A percentile compares a stretch with the other conserved stretches of the same genome.
phyloP scores from a whole-genome alignment of 2,329 filamentous ascomycete species.

The Ophiostoma himal-ulmi region DNA sequence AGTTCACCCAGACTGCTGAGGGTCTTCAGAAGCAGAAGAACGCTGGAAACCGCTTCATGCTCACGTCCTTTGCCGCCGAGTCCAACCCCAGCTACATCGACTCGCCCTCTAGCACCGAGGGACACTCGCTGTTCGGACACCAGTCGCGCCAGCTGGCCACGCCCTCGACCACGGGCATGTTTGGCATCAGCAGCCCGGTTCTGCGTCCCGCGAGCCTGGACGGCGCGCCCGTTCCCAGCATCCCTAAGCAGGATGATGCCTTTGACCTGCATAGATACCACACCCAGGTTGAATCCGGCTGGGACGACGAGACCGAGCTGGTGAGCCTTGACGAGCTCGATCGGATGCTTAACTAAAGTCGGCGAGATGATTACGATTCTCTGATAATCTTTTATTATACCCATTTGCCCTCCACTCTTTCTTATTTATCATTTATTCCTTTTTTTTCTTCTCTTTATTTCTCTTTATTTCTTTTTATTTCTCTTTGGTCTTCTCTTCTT shows the following conservation, averaged over 20 bases:
- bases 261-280: conserved; percentile 31
- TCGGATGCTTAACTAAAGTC: conserved; percentile 62
- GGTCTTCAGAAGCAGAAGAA: conserved; percentile 66
- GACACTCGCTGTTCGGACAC: conserved; percentile 45
- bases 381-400: conserved; percentile 5
- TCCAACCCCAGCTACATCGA: background rate
- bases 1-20: conserved; percentile 93
- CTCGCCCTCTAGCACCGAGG: background rate
- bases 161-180: conserved; percentile 10
- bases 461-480: background rate
- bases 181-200: conserved; percentile 40
- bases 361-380: background rate
- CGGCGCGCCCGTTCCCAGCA: background rate
- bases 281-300: conserved; percentile 36
- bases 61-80: conserved; percentile 25
- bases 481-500: background rate
- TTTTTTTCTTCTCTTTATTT: background rate
- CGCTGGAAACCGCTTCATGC: conserved; percentile 38
- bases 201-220: conserved; percentile 39
- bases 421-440: background rate
- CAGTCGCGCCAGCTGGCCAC: conserved; percentile 29
- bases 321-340: conserved; percentile 93
- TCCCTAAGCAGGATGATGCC: conserved; percentile 37
- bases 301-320: conserved; percentile 73
- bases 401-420: conserved; percentile 7